phyloP scores from a whole-genome alignment of 2,329 filamentous ascomycete genomes.

The Fusarium sterilihyphosum region DNA sequence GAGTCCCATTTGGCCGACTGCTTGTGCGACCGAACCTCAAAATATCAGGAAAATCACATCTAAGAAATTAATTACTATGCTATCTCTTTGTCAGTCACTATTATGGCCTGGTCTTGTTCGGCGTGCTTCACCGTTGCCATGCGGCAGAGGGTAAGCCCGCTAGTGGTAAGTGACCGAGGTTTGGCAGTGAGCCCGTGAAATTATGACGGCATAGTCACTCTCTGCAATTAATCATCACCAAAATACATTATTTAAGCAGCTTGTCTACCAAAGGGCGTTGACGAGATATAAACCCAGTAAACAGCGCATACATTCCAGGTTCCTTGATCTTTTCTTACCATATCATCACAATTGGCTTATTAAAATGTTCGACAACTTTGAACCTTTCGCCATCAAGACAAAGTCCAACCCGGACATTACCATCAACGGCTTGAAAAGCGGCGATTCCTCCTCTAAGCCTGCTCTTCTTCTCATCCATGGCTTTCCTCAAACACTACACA shows the following conservation, averaged over 20 bases:
- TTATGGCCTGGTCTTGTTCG: fast-evolving
- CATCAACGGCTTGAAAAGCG: constrained; percentile 56
- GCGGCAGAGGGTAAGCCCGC: background rate
- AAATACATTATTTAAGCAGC: background rate
- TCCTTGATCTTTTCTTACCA: fast-evolving
- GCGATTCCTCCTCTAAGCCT: constrained; percentile 45
- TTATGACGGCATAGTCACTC: constrained; percentile 9
- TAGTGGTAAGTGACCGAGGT: background rate
- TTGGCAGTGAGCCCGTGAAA: background rate
- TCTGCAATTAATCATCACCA: constrained; percentile 9
- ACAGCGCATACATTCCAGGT: fast-evolving
- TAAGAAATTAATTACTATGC: fast-evolving
- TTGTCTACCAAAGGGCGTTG: constrained; percentile 22
- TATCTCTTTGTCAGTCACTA: fast-evolving
- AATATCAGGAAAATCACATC: no score
- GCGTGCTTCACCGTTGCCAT: background rate
- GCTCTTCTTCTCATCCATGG: constrained; percentile 62
- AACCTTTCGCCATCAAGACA: constrained; percentile 52
- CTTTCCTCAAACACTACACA: constrained; percentile 62
- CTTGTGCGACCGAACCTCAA: no score
- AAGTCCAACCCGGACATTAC: constrained; percentile 49
- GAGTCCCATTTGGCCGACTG: background rate
- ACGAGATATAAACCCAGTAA: background rate
- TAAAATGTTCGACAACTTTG: constrained; percentile 53
- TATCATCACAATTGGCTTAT: no score